Base-by-base conservation (phyloP, 768 basidiomycete genomes). In the Hebeloma cylindrosporum region DNA sequence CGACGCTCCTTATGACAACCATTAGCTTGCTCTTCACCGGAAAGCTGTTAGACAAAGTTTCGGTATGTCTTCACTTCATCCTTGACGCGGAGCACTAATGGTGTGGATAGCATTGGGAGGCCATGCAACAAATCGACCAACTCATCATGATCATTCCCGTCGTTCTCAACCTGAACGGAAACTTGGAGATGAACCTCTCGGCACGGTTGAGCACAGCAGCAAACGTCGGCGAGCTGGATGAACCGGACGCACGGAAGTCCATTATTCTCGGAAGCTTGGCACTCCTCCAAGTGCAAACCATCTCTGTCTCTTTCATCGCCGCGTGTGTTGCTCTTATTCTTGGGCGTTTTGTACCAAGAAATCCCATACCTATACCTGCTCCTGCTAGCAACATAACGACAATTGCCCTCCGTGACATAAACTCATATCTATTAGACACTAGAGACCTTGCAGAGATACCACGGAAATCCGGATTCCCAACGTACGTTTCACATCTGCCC, bases 151-250 rank as follows among this genome's bases (percentile, higher is more conserved):
- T 98, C 41, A 84, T 97, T 3, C 94, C 95, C 8, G 93, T 94
- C 49, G 72, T 98, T 14, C 78, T 92, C 52, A 98, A 98, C 56
- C 79, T 99, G 45, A 97, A 96, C 58, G 96, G 95, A n/a, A 92
- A 99, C 59, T 78, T 98, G 27, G 96, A 98, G 66, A 98, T 98
- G 95, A 97, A 96, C 53, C 82, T 99, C 5, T 94, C 93, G 3
- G 93, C 96, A 1, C 80, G 95, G 10, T 75, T 99, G n/a, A 87
- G 89, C 1, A 99, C 96, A 0, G 87, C 93, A 1, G 88, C 94
- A 4, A 96, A 97, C 54, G 84, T 94, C 39, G 95, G 95, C 32
- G 82, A 93, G 49, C 81, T 99, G 4, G 93, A 98, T 61, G 77
- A 83, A 25, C 80, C 82, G 0, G 54, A 62, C 2, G 72, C 70